phyloP scores from a whole-genome alignment of 1,284 basidiomycete species.

The Ganoderma resinaceum region DNA sequence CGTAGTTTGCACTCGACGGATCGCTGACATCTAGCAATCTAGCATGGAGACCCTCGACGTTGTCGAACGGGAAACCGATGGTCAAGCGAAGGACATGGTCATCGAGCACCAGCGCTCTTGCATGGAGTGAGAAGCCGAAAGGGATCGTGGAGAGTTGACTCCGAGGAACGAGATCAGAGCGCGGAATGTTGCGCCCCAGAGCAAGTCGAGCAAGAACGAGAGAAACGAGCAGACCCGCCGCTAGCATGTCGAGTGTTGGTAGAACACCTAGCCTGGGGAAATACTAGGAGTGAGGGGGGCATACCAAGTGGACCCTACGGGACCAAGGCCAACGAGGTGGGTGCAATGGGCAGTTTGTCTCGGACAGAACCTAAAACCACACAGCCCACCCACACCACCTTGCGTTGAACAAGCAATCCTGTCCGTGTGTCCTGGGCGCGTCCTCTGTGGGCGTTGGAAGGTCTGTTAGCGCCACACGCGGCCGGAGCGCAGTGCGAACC shows the following conservation, averaged over 20 bases:
- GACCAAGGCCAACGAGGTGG: neutral
- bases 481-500: neutral
- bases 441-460: neutral
- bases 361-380: neutral
- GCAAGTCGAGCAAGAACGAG: neutral
- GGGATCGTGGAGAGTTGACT: conserved; percentile 2
- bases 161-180: neutral
- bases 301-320: neutral
- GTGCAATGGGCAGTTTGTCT: neutral
- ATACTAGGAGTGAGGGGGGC: neutral
- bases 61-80: conserved; percentile 24
- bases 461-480: neutral
- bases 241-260: conserved; percentile 5
- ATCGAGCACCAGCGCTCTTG: neutral
- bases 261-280: neutral
- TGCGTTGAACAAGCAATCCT: neutral
- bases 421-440: neutral
- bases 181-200: neutral
- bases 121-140: neutral
- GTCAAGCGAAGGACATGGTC: conserved; percentile 34
- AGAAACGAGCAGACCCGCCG: neutral
- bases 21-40: conserved; percentile 39
- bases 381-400: neutral
- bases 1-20: conserved; percentile 36
- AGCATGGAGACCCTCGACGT: conserved; percentile 34